phyloP scores from a whole-genome alignment of 371 early-diverging fungal species.

The Choanephora cucurbitarum region DNA sequence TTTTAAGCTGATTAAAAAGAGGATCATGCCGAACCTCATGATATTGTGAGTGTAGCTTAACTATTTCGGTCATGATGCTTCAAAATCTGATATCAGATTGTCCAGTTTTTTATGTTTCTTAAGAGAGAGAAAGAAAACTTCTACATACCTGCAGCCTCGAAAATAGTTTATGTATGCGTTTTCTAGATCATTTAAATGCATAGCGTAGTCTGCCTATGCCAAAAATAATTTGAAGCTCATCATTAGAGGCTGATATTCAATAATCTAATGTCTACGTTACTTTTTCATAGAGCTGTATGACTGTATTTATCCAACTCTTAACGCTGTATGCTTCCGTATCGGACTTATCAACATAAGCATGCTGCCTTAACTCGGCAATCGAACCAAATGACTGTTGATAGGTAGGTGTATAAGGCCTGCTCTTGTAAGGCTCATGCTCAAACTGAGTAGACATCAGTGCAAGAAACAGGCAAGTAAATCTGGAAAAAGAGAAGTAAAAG shows the following conservation, averaged over 20 bases:
- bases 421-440: no score
- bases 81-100: not conserved
- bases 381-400: not conserved
- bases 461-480: no score
- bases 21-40: constrained; percentile 15
- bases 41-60: constrained; percentile 23
- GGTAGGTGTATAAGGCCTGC: no score
- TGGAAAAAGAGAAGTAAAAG: no score
- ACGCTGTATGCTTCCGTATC: constrained; percentile 20
- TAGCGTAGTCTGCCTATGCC: constrained; percentile 28
- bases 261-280: not conserved
- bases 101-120: no score
- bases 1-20: constrained; percentile 20
- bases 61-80: constrained; percentile 31
- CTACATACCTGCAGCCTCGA: constrained; percentile 32
- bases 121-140: not conserved
- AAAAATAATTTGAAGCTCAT: no score
- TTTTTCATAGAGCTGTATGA: constrained; percentile 11
- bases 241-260: not conserved
- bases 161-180: constrained; percentile 34
- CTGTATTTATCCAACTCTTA: constrained; percentile 20
- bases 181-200: constrained; percentile 21
- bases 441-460: no score
- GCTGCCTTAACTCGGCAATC: constrained; percentile 18
- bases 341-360: constrained; percentile 20